A percentile compares a stretch with the other conserved stretches of the same genome.
Conservation (phyloP, 2,329 filamentous ascomycete genomes). For the Colletotrichum horii region DNA sequence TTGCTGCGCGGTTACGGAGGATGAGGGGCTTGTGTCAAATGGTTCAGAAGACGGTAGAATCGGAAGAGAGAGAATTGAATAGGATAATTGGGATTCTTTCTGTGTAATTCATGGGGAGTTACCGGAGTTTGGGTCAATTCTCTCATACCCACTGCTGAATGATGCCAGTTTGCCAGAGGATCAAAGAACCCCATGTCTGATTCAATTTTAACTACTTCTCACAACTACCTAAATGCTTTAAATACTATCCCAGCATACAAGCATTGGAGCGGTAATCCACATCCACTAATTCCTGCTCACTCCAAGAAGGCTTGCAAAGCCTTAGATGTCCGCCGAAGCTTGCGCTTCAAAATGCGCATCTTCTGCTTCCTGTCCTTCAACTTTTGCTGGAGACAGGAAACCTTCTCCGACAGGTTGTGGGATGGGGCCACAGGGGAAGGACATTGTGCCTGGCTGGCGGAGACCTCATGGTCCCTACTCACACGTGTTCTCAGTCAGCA, state of each 20-base stretch:
- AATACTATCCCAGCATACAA: fast-evolving
- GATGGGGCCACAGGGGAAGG: not conserved
- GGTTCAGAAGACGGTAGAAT: fast-evolving
- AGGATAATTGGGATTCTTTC: fast-evolving
- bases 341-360: not conserved
- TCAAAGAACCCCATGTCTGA: not conserved
- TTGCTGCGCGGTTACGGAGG: not conserved
- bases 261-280: fast-evolving
- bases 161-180: fast-evolving
- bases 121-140: not conserved
- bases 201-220: not conserved
- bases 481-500: not conserved
- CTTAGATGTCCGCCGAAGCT: not conserved
- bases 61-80: fast-evolving
- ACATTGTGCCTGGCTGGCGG: not conserved
- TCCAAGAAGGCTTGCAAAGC: not conserved
- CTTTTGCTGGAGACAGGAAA: not conserved
- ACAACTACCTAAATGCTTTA: fast-evolving
- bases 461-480: too few relatives aligned
- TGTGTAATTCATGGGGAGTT: not conserved
- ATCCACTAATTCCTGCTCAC: not conserved
- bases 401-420: not conserved
- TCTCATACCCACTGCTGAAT: fast-evolving
- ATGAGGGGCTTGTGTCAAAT: not conserved
- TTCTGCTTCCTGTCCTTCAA: not conserved